phyloP scores from a whole-genome alignment of 148 eudicot genomes.

The Rhododendron ferrugineum region DNA sequence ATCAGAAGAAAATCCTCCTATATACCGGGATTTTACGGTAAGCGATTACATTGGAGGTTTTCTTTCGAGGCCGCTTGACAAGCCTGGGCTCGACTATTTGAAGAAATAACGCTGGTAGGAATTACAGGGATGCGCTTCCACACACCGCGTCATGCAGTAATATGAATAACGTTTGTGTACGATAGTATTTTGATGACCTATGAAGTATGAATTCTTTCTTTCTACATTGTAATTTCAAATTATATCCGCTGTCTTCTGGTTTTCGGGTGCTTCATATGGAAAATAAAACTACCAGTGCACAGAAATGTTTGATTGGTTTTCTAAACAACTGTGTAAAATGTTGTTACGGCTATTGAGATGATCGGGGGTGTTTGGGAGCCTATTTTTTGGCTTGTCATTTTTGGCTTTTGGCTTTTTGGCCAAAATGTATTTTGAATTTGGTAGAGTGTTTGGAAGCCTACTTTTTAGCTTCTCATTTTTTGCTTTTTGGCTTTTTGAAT shows the following conservation, averaged over 20 bases:
- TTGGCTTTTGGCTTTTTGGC: too few species aligned
- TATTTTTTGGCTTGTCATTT: too few species aligned
- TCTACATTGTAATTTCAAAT: background rate
- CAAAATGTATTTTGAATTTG: too few species aligned
- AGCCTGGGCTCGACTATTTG: background rate
- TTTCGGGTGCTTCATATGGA: too few species aligned
- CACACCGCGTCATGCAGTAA: background rate
- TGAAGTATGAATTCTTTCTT: background rate
- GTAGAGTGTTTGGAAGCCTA: too few species aligned
- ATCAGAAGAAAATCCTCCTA: slow-evolving; percentile 20
- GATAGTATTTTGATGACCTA: background rate
- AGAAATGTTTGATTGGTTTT: too few species aligned
- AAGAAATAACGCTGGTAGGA: background rate
- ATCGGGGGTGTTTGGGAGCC: too few species aligned
- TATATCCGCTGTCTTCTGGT: background rate
- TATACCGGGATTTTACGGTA: slow-evolving; percentile 4
- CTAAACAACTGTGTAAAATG: too few species aligned
- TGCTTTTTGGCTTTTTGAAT: too few species aligned
- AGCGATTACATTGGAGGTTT: background rate
- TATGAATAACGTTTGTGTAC: background rate
- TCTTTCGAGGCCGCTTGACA: background rate
- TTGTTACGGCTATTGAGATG: too few species aligned
- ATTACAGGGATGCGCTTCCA: background rate
- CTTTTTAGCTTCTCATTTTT: too few species aligned
- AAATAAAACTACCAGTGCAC: too few species aligned